Base-by-base conservation (phyloP, 2,329 filamentous ascomycete genomes). In the Alternaria ethzedia region DNA sequence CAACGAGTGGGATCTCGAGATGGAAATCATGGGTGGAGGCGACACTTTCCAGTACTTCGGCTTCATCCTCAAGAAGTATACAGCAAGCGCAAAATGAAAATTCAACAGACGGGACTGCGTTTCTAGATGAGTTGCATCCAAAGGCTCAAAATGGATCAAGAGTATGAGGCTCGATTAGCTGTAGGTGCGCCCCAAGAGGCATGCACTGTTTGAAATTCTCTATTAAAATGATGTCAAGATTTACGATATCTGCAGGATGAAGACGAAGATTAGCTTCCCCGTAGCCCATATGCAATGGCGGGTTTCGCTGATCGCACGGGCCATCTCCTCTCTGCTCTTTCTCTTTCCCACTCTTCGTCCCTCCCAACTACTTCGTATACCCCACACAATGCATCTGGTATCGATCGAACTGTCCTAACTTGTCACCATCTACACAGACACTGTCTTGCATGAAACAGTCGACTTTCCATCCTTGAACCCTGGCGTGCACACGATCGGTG, bases 11-110 rank as follows among this genome's bases (percentile, higher is more conserved):
- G 28, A 72, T 54, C 32, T 76, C 7, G 58, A 67, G 1, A 69
- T 75, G 63, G 66, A 70, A 3, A 44, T 74, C 6, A 58, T 69
- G 51, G 71, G 70, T 47, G 69, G 56, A 6, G 66, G 63, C 9
- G 69, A 69, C 20, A 67, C 65, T 15, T 76, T 75, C 43, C 61
- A 71, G 20, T 75, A 76, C 32, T 72, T 66, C 46, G 73, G 65
- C 4, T 73, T 67, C 36, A 26, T 63, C 9, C 44, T 61, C 0
- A 43, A 23, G 13, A 55, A 60, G 56, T 26, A 52, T 3, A 44
- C 12, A n/a, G 13, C 47, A 11, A 25, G 17, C 47, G 2, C 26
- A n/a, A 51, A 20, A 17, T 32, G 13, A 21, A 30, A 20, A 15
- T 3, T 4, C 5, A 10, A 7, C 17, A 2, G 11, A 11, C 3